Evolutionary conservation across 768 basidiomycete genomes (phyloP).

Genomic region (Lenzites betulinus): DNA sequence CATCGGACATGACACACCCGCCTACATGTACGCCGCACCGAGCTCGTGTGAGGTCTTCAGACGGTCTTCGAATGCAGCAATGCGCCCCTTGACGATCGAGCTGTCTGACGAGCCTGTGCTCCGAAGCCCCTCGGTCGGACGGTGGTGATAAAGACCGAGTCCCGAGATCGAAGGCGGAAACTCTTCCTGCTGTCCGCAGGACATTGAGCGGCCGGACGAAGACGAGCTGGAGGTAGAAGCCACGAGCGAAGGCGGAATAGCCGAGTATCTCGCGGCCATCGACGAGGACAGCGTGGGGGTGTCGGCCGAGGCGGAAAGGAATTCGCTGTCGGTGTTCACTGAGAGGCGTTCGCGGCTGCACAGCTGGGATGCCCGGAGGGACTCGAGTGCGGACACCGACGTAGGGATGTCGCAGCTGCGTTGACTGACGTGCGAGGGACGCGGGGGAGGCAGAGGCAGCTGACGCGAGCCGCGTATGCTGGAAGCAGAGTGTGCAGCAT

Average conservation of each 20-base stretch:
- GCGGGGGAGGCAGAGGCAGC: slow-evolving; percentile 11
- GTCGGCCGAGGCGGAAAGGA: neutral
- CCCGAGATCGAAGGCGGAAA: neutral
- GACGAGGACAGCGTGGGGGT: neutral
- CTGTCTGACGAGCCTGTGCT: slow-evolving; percentile 5
- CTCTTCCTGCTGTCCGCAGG: neutral
- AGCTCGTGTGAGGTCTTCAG: slow-evolving; percentile 4
- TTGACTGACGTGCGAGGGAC: neutral
- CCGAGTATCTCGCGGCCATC: neutral
- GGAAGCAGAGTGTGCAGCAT: neutral
- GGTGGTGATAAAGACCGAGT: neutral
- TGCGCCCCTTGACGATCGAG: slow-evolving; percentile 20
- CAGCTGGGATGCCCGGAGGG: slow-evolving; percentile 3
- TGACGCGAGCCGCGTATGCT: slow-evolving; percentile 2
- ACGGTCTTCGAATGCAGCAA: slow-evolving; percentile 22
- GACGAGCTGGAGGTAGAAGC: slow-evolving; percentile 1
- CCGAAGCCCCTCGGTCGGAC: slow-evolving; percentile 3
- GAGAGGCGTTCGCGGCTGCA: neutral
- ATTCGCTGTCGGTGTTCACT: neutral
- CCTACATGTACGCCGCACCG: slow-evolving; percentile 10
- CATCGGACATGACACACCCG: too few species aligned
- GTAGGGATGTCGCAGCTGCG: neutral
- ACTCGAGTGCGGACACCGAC: slow-evolving; percentile 15
- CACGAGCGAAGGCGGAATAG: neutral
- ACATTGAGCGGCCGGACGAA: neutral